Base-by-base conservation (phyloP, 495 filamentous ascomycete species). In the Paragyromitra xinjiangensis region DNA sequence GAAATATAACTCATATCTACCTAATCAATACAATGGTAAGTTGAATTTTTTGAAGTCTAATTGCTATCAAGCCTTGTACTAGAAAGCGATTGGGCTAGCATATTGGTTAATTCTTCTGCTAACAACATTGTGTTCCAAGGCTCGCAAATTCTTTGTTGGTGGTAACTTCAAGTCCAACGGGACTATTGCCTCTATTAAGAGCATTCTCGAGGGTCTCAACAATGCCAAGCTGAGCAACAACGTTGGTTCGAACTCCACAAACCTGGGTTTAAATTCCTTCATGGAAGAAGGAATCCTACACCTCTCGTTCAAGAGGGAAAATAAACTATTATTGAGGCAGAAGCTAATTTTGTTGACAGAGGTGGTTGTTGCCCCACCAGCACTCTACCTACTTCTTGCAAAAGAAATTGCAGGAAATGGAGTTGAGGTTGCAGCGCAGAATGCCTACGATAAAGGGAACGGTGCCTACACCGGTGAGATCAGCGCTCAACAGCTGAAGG, bases 151-250 rank as follows among this genome's bases (percentile, higher is more conserved):
- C 90, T 97, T 98, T 86, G 93, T 98, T 84, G 95, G 95, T 84
- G 95, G 95, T 82, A 98, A 98, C 89, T 98, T 98, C 88, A 98
- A 98, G 88, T 97, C 97, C 94, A 99, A 98, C 88, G 95, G 95
- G 85, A 92, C 92, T 78, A 89, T 91, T 82, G 88, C 45, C 37
- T 90, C 90, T 87, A 92, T 96, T 86, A 94, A 91, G 83, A 87
- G 89, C 80, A 98, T 99, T 86, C 89, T 98, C 84, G 87, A 91
- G 56, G 89, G 92, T 86, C 88, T 99, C 83, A 97, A 96, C 86
- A 83, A 89, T 53, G 91, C 94, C 69, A 87, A 92, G 79, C 83
- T 92, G 61, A 91, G 93, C 82, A 79, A 87, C 63, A 91, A 89
- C 69, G 87, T 87, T 80, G 91, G 91, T 93, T 83, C 73, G 88